A percentile compares a stretch with the other conserved stretches of the same genome.
Evolutionary conservation across 2,329 filamentous ascomycete species (phyloP).

Genomic region (Exophiala calicioides): DNA sequence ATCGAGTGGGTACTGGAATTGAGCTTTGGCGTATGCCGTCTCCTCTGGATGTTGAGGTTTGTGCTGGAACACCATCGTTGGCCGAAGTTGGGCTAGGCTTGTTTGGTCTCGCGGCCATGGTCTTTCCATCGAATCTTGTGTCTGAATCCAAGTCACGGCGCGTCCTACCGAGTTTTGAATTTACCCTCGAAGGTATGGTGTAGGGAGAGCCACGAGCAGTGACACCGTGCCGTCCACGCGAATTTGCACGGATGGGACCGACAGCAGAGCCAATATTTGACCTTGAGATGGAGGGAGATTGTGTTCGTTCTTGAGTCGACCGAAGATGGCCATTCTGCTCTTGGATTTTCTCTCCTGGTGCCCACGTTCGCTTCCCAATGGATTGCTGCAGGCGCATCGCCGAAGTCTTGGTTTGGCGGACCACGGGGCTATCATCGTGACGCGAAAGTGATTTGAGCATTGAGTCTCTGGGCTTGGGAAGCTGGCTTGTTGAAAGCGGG

Average conservation of each 20-base stretch:
- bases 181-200: conserved; percentile 13
- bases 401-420: conserved; percentile 24
- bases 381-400: conserved; percentile 15
- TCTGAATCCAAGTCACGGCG: not conserved
- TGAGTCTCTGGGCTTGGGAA: conserved; percentile 26
- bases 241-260: conserved; percentile 19
- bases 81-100: not conserved
- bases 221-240: conserved; percentile 20
- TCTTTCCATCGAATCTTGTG: not conserved
- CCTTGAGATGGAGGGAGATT: conserved; percentile 6
- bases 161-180: not conserved
- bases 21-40: conserved; percentile 17
- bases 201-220: conserved; percentile 27
- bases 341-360: conserved; percentile 9
- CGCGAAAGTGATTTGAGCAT: conserved; percentile 23
- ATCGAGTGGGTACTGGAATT: conserved; percentile 16
- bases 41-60: not conserved
- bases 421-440: conserved; percentile 12
- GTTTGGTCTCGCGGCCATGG: not conserved
- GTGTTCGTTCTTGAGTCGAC: conserved; percentile 8
- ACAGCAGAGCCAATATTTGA: conserved; percentile 2
- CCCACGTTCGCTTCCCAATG: conserved; percentile 14
- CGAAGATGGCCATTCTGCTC: conserved; percentile 2
- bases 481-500: conserved; percentile 21
- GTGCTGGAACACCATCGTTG: not conserved